These are phyloP conservation scores for Agrocybe praecox DNA, from an alignment of 768 basidiomycete genomes.

Conservation along the genomic window DNA sequence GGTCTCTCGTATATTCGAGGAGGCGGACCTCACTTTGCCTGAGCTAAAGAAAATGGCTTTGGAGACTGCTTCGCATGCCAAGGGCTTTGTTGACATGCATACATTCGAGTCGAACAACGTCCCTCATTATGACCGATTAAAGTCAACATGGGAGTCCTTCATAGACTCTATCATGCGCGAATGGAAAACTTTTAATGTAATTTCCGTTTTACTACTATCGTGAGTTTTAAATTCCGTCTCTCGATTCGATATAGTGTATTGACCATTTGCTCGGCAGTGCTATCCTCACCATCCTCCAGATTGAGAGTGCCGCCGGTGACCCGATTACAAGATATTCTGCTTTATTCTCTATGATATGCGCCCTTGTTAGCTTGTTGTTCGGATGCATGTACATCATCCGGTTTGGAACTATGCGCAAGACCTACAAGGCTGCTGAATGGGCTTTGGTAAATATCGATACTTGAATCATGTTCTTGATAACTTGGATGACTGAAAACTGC, in stretches of 20 bases:
- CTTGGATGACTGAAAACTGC: too few species aligned
- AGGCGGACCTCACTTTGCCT: constrained; percentile 62
- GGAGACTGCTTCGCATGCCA: constrained; percentile 17
- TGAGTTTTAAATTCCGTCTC: constrained; percentile 1
- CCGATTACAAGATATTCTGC: constrained; percentile 57
- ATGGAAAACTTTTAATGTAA: constrained; percentile 30
- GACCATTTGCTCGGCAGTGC: constrained; percentile 19
- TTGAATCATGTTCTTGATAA: neutral
- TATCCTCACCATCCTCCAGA: constrained; percentile 33
- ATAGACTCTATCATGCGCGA: constrained; percentile 27
- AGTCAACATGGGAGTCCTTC: constrained; percentile 29
- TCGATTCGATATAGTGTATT: neutral
- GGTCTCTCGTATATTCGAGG: constrained; percentile 68
- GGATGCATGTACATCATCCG: constrained; percentile 65
- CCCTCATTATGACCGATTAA: constrained; percentile 32
- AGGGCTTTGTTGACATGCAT: neutral
- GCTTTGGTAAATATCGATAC: constrained; percentile 38
- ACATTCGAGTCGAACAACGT: neutral
- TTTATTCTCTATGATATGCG: constrained; percentile 56
- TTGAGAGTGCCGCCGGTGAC: constrained; percentile 44
- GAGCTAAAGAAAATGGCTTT: constrained; percentile 52
- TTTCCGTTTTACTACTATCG: constrained; percentile 27
- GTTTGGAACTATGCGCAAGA: constrained; percentile 62
- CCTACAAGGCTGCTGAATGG: constrained; percentile 63
- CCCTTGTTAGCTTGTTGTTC: constrained; percentile 59